Evolutionary conservation across 106 monocot species (phyloP), one percentile per base, ranked within the genome.

Genomic region (Posidonia australis): DNA sequence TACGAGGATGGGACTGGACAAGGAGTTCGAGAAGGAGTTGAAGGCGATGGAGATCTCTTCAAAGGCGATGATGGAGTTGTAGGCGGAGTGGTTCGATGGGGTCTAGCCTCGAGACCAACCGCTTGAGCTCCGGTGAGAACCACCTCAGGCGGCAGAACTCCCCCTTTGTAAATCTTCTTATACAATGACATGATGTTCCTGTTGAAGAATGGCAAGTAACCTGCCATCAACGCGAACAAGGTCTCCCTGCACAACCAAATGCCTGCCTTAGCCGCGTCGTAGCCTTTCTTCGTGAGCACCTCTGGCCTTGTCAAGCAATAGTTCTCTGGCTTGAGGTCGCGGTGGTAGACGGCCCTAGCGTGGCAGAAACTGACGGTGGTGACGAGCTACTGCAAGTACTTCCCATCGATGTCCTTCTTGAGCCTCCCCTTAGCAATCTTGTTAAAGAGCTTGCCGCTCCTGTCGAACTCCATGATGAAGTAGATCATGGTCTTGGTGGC

Each of bases 281-380:
- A 78, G 27, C 78, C 78, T 24, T 69, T 68, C 49, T 56, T 58
- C 5, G 73, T 24, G 27, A 78, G 73, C 9, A 78, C 73, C 58
- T 78, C 78, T 22, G 78, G 78, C 19, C 61, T 71, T 62, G 41
- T 71, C 71, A 0, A 71, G 41, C 27, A 71, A 46, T 11, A 71
- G 62, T 71, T 71, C 53, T 71, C 71, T 14, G 71, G 71, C 51
- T 78, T 78, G 49, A 78, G 73, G 46, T 78, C 78, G 10, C 78
- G 67, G 63, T 78, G 78, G 64, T 63, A 78, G 16, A 78, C 78
- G 18, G 73, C 78, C n/a, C 78, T 67, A 2, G 78, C 73, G 59
- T 78, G 78, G 78, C 78, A 78, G 73, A 78, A 78, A 23, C 44
- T 63, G 20, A 78, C 78, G 46, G 78, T 73, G 14, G 78, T 73